Evolutionary conservation across 441 rosid genomes (phyloP), one percentile per base, ranked within the genome.

Genomic region (Breynia disticha): DNA sequence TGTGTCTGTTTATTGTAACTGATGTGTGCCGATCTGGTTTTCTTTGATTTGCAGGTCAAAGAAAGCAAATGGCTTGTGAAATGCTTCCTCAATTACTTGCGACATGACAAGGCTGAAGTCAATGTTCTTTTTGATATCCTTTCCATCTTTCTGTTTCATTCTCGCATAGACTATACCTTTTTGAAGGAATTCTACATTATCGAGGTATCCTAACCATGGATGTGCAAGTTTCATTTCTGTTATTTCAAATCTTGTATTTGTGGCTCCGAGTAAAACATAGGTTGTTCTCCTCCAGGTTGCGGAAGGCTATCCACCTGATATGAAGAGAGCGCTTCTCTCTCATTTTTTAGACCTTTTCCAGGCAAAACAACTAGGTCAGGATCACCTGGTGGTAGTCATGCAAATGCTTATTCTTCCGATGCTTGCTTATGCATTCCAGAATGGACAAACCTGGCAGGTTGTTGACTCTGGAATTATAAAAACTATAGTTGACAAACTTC

Each of bases 31-130:
- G 59, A 20, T 48, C 20, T 11, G n/a, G n/a, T 16, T 60, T 65
- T 48, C 55, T 66, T 53, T 56, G 72, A 24, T 24, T 52, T 62
- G 69, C 90, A 94, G 99, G 95, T 94, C 35, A 94, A 90, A 68
- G 99, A 94, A 83, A 94, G 99, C 90, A 94, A 94, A 79, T 94
- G 99, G 99, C 95, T 94, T 61, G 81, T 94, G 67, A 90, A 90
- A 70, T 90, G 99, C 82, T 87, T 94, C 83, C 79, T 87, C 59
- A 94, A 86, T 74, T 94, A 85, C 72, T 68, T 87, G 48, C 84
- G 90, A 62, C 85, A 81, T 76, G 97, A 89, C 68, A 78, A 84
- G 67, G 65, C 72, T 19, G 97, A 94, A 81, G 72, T 90, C 49
- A 81, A 78, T 61, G 82, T 87, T 73, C 95, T 94, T 53, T 85